Evolutionary conservation across 2,329 filamentous ascomycete species (phyloP).

Genomic region (Karstenula rhodostoma): DNA sequence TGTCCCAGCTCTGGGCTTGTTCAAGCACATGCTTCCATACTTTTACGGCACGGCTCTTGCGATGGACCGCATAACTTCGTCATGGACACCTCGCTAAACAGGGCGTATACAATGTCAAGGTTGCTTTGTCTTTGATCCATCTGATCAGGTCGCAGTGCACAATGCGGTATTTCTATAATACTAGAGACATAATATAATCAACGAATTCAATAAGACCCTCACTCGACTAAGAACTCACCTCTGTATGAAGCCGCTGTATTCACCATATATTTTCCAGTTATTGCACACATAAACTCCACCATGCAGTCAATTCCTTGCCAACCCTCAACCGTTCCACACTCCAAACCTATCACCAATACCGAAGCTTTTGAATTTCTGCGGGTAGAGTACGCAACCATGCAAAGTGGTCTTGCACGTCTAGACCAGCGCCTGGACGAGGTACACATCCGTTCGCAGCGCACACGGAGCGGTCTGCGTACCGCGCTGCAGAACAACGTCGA

Average conservation of each 20-base stretch:
- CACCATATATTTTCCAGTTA: not conserved
- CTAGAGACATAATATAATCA: not conserved
- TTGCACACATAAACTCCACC: not conserved
- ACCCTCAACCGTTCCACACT: not conserved
- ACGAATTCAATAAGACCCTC: not conserved
- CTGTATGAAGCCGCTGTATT: not conserved
- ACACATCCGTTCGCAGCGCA: not conserved
- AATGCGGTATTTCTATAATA: not conserved
- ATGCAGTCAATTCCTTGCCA: not conserved
- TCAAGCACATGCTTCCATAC: not conserved
- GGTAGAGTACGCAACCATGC: not conserved
- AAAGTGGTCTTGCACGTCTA: not conserved
- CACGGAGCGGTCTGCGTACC: not conserved
- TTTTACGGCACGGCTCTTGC: not conserved
- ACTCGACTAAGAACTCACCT: not conserved
- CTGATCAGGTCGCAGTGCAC: not conserved
- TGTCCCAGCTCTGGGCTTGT: not conserved
- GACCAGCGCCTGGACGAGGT: not conserved
- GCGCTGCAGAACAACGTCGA: not conserved
- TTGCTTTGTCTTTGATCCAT: not conserved
- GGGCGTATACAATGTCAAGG: not conserved
- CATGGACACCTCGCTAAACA: not conserved
- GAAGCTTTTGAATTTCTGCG: not conserved
- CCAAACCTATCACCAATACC: not conserved
- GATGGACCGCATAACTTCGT: not conserved